Evolutionary conservation across 2,329 filamentous ascomycete species (phyloP), one percentile per base, ranked within the genome.

Genomic region (Fusarium annulatum): DNA sequence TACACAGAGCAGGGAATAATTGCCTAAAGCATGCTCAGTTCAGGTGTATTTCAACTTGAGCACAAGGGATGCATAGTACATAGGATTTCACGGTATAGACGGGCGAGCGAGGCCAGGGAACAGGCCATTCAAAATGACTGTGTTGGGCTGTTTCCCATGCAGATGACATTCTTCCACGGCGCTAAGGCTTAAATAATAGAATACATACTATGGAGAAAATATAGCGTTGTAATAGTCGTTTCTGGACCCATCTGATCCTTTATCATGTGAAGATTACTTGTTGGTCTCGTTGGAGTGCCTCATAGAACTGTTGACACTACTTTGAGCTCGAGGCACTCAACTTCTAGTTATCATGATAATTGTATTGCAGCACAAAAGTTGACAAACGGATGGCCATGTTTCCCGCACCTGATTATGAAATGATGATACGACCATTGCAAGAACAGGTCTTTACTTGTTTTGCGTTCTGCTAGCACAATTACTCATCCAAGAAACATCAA

Each of bases 1-100:
- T 39, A 43, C 46, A 39, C 18, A 63, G 67, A 51, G 46, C 56
- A 64, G 62, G 56, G 28, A 71, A 63, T 42, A 36, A 58, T 23
- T 53, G 33, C 48, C n/a, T 45, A 45, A 21, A 34, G 19, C 48
- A 59, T 65, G 36, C 60, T n/a, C 30, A 33, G 36, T 67, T 56
- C 53, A 62, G 66, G 42, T 61, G 48, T 48, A 49, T 23, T 28
- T 43, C 7, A 48, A 38, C 34, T 62, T 41, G 46, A 62, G 56
- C 41, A 45, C 23, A 38, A 46, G 33, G 30, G 19, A 45, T 16
- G 23, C 23, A 23, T 39, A 34, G 30, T 28, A 48, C 42, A 66
- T 38, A 61, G 48, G 58, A 12, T 33, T 61, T 48, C 19, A 66
- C 26, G 45, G 46, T 52, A 53, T 64, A 59, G 65, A 70, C 57